phyloP scores from a whole-genome alignment of 352 stramenopile species.

The Phytophthora colocasiae region DNA sequence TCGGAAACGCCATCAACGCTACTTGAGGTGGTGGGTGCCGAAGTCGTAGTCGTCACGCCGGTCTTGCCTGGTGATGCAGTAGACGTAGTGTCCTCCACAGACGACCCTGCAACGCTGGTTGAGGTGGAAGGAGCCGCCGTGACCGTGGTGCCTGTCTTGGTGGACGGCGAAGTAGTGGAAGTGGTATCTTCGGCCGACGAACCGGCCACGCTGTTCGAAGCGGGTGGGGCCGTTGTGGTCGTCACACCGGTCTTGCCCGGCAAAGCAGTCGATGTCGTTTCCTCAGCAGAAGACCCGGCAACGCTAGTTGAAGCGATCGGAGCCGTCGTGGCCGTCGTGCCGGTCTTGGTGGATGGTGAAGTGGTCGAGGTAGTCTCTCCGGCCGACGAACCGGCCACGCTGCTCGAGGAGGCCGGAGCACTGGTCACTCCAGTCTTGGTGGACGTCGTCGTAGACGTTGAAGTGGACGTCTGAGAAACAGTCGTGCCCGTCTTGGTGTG shows the following conservation, averaged over 20 bases:
- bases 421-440: conserved; percentile 11
- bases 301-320: not conserved
- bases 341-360: not conserved
- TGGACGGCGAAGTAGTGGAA: not conserved
- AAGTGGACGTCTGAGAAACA: conserved; percentile 27
- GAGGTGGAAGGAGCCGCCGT: not conserved
- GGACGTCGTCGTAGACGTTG: conserved; percentile 24
- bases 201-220: not conserved
- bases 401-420: not conserved
- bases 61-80: conserved; percentile 8
- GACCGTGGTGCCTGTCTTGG: not conserved
- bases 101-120: conserved; percentile 6
- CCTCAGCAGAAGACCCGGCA: not conserved
- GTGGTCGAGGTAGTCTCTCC: not conserved
- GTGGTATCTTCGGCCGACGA: not conserved
- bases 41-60: conserved; percentile 9
- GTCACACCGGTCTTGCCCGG: not conserved
- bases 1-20: conserved; percentile 14
- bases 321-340: not conserved
- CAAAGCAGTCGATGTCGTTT: conserved; percentile 1
- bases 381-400: not conserved
- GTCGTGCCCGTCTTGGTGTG: conserved; percentile 31
- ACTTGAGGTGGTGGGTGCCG: conserved; percentile 15
- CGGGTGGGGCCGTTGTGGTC: not conserved
- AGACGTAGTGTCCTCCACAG: not conserved